Evolutionary conservation across 495 filamentous ascomycete genomes (phyloP).

Genomic region (Lentithecium fluviatile): DNA sequence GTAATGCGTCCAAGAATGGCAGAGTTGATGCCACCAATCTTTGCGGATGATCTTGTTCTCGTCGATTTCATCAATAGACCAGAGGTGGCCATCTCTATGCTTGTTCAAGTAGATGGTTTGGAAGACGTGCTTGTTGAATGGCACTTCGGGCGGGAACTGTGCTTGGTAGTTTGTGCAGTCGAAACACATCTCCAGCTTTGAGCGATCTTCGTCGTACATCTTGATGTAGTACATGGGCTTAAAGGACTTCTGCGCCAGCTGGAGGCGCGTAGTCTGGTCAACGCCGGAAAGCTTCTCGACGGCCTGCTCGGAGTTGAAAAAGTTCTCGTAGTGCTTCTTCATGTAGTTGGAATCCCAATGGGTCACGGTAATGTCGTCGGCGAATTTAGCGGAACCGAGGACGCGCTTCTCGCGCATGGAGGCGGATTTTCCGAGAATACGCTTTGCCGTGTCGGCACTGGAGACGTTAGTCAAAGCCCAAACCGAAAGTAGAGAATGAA

Average conservation of each 20-base stretch:
- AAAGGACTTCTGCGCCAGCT: slow-evolving; percentile 58
- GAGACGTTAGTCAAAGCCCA: slow-evolving; percentile 8
- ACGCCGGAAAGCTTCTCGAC: slow-evolving; percentile 49
- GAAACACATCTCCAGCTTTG: slow-evolving; percentile 83
- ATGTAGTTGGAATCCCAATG: slow-evolving; percentile 77
- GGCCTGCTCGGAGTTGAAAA: slow-evolving; percentile 53
- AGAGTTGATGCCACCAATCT: slow-evolving; percentile 87
- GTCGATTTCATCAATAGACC: slow-evolving; percentile 72
- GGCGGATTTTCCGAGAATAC: slow-evolving; percentile 61
- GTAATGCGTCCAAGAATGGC: slow-evolving; percentile 80
- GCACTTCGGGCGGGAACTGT: slow-evolving; percentile 63
- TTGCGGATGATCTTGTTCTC: slow-evolving; percentile 64
- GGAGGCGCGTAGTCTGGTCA: slow-evolving; percentile 49
- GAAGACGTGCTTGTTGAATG: slow-evolving; percentile 66
- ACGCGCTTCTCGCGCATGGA: slow-evolving; percentile 65
- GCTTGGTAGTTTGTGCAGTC: slow-evolving; percentile 83
- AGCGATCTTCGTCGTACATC: slow-evolving; percentile 59
- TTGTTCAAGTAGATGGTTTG: slow-evolving; percentile 84
- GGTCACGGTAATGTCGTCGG: slow-evolving; percentile 80
- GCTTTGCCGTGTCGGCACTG: slow-evolving; percentile 68
- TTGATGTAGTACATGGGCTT: slow-evolving; percentile 83
- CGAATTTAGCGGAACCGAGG: slow-evolving; percentile 73
- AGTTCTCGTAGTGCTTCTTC: slow-evolving; percentile 70
- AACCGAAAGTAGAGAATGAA: neutral
- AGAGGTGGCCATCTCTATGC: slow-evolving; percentile 57